Conservation (phyloP, 352 stramenopile genomes). For the Globisporangium nunn region DNA sequence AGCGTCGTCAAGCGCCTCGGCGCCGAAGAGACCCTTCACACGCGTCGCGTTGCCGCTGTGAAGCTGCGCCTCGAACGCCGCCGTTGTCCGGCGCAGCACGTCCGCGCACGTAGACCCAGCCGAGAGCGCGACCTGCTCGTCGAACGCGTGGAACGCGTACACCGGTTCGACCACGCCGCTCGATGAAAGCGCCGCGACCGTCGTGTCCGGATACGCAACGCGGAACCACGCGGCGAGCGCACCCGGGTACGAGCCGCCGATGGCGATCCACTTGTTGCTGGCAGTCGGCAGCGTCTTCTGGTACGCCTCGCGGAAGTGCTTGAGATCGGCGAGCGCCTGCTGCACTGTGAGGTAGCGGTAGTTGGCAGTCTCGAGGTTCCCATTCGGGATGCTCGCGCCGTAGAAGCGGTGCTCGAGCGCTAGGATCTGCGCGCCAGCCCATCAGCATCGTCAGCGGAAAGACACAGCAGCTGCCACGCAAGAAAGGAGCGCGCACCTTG, state of each 20-base stretch:
- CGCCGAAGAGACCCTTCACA: conserved; percentile 63
- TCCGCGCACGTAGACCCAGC: conserved; percentile 51
- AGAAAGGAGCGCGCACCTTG: conserved; percentile 29
- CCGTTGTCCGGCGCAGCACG: conserved; percentile 51
- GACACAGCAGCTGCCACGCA: not conserved
- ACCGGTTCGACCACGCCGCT: conserved; percentile 79
- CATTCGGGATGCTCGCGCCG: conserved; percentile 75
- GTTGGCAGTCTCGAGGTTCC: conserved; percentile 63
- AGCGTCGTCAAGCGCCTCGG: conserved; percentile 40
- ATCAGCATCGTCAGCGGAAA: not conserved
- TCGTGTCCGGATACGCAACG: conserved; percentile 73
- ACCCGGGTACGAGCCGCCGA: conserved; percentile 82
- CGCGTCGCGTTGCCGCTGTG: conserved; percentile 32
- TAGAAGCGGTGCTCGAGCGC: conserved; percentile 87
- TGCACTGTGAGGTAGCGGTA: conserved; percentile 76
- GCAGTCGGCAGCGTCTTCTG: conserved; percentile 22
- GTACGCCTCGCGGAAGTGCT: conserved; percentile 74
- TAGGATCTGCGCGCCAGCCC: conserved; percentile 33
- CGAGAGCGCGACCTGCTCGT: conserved; percentile 66
- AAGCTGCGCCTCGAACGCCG: conserved; percentile 62
- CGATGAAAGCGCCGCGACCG: conserved; percentile 60
- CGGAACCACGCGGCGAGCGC: conserved; percentile 78
- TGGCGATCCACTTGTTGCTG: conserved; percentile 59
- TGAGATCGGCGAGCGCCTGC: conserved; percentile 82
- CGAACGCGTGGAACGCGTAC: conserved; percentile 78